phyloP scores from a whole-genome alignment of 331 rosid species.

The Stylosanthes scabra region DNA sequence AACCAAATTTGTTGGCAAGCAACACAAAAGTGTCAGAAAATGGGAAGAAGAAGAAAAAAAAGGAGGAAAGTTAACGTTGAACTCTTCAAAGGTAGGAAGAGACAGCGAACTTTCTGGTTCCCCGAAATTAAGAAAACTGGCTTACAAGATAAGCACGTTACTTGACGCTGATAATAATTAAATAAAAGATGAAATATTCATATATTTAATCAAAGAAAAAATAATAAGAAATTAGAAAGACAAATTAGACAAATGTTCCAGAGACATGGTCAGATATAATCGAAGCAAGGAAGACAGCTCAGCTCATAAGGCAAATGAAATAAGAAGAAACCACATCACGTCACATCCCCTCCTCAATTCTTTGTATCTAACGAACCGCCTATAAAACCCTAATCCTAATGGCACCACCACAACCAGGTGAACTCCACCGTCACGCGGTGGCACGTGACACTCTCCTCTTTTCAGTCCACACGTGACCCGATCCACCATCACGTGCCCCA shows the following conservation, averaged over 20 bases:
- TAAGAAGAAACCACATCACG: not conserved
- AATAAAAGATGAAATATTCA: not conserved
- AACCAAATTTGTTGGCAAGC: too few relatives aligned
- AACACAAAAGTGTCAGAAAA: too few relatives aligned
- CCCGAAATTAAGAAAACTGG: not conserved
- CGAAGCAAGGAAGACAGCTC: constrained; percentile 29
- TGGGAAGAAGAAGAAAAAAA: too few relatives aligned
- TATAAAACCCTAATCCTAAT: not conserved
- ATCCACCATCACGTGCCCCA: constrained; percentile 36
- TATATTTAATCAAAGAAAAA: not conserved
- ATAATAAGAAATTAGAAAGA: not conserved
- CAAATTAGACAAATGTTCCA: not conserved
- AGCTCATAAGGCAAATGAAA: not conserved
- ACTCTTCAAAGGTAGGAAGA: not conserved
- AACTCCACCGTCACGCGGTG: constrained; percentile 46
- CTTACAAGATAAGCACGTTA: not conserved
- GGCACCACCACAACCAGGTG: not conserved
- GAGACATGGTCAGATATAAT: constrained; percentile 10
- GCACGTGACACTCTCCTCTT: constrained; percentile 1
- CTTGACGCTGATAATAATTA: not conserved
- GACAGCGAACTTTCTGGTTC: not conserved
- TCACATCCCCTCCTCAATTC: too few relatives aligned
- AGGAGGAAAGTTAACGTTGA: not conserved
- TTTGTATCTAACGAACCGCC: not conserved
- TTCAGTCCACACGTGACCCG: constrained; percentile 58